These are phyloP conservation scores for Papiliotrema laurentii DNA, from an alignment of 1,284 basidiomycete species.

Conservation along the genomic window DNA sequence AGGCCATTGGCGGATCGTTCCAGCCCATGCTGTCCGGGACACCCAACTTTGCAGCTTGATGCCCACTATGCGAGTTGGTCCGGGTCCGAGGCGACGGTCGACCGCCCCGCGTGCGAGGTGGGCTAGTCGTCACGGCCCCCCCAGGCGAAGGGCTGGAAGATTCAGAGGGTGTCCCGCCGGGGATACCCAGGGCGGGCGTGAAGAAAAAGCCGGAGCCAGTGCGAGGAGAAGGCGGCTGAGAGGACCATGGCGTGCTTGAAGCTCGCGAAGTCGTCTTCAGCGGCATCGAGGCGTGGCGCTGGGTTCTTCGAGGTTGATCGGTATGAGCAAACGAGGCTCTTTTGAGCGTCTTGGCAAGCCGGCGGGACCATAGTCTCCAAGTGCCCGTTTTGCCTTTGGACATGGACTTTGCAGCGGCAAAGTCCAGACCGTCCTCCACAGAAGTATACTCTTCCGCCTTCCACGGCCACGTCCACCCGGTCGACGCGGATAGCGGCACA, in stretches of 20 bases:
- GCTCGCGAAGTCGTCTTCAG: slow-evolving; percentile 1
- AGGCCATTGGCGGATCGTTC: slow-evolving; percentile 43
- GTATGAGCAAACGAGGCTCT: background rate
- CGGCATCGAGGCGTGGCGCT: slow-evolving; percentile 8
- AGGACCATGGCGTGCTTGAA: background rate
- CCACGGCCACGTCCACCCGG: slow-evolving; percentile 6
- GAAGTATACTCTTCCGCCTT: slow-evolving; percentile 6
- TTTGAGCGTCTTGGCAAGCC: slow-evolving; percentile 12
- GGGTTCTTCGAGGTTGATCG: background rate
- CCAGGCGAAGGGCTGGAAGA: background rate
- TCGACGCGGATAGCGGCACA: slow-evolving; percentile 2
- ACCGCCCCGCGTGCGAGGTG: slow-evolving; percentile 4
- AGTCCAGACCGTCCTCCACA: slow-evolving; percentile 17
- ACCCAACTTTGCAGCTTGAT: background rate
- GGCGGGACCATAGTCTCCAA: slow-evolving; percentile 19
- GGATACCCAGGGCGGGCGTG: slow-evolving; percentile 1
- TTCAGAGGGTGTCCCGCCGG: background rate
- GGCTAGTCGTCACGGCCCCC: background rate
- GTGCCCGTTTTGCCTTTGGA: slow-evolving; percentile 10
- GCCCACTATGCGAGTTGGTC: slow-evolving; percentile 12
- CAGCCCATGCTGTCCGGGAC: slow-evolving; percentile 16
- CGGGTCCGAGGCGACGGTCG: slow-evolving; percentile 9
- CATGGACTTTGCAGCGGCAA: slow-evolving; percentile 2
- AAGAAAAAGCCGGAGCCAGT: background rate
- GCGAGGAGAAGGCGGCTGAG: slow-evolving; percentile 3